Conservation (phyloP, 2,329 filamentous ascomycete genomes). For the Aspergillus floridensis region DNA sequence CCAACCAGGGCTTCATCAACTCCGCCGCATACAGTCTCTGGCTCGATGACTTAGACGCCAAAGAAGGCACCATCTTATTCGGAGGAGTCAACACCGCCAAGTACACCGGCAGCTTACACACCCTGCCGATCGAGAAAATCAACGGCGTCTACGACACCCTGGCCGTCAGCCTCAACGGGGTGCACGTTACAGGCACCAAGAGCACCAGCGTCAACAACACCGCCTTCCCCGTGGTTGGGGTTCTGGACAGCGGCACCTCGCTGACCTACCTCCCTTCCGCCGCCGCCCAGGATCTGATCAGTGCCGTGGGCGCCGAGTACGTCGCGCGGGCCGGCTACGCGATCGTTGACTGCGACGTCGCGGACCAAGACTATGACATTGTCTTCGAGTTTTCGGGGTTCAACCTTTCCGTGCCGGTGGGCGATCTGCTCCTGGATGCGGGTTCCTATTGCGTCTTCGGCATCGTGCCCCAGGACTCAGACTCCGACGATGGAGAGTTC, state of each 20-base stretch:
- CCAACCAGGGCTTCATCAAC: constrained; percentile 58
- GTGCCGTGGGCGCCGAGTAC: constrained; percentile 59
- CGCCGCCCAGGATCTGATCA: constrained; percentile 50
- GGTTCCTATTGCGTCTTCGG: constrained; percentile 48
- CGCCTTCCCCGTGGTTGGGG: constrained; percentile 45
- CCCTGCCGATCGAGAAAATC: constrained; percentile 62
- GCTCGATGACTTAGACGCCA: constrained; percentile 68
- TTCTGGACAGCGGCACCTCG: constrained; percentile 41
- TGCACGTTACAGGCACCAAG: constrained; percentile 42
- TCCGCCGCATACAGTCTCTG: constrained; percentile 72
- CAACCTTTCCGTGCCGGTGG: constrained; percentile 54
- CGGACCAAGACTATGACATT: constrained; percentile 49
- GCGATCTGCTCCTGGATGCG: constrained; percentile 56
- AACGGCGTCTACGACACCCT: constrained; percentile 60
- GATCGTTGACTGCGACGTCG: constrained; percentile 54
- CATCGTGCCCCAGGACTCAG: constrained; percentile 42
- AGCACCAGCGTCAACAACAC: constrained; percentile 23
- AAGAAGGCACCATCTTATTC: constrained; percentile 67
- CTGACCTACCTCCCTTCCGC: constrained; percentile 40
- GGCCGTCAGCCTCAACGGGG: constrained; percentile 64
- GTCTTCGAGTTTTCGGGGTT: constrained; percentile 58
- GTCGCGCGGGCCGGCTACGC: constrained; percentile 53
- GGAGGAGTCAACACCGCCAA: constrained; percentile 69
- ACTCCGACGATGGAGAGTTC: constrained; percentile 43
- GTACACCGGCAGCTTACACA: constrained; percentile 62